Conservation (phyloP, 2,329 filamentous ascomycete genomes). For the Pyrenophora teres region DNA sequence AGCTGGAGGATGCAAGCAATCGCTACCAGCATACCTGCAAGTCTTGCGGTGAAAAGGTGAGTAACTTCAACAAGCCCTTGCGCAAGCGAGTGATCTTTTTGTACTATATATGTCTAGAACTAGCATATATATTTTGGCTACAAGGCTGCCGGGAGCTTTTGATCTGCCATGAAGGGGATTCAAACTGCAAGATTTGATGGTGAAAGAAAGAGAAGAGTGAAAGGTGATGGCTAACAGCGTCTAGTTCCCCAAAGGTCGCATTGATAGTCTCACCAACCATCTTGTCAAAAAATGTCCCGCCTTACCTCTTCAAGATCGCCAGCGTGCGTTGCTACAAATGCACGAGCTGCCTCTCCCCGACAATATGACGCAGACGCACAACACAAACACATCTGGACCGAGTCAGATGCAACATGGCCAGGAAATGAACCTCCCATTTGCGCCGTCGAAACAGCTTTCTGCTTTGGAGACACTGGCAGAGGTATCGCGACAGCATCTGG, state of each 20-base stretch:
- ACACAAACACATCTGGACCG: conserved; percentile 17
- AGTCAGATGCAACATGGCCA: conserved; percentile 33
- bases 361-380: conserved; percentile 34
- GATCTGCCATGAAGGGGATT: no score
- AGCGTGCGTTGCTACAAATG: conserved; percentile 73
- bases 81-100: no score
- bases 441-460: conserved; percentile 66
- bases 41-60: conserved; percentile 74
- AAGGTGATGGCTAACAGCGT: conserved; percentile 27
- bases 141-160: no score
- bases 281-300: conserved; percentile 86
- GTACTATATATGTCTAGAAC: no score
- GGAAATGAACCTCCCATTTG: conserved; percentile 50
- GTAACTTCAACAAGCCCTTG: conserved; percentile 11
- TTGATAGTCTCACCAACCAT: conserved; percentile 80
- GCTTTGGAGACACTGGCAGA: conserved; percentile 86
- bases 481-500: conserved; percentile 76
- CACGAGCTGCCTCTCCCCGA: conserved; percentile 65
- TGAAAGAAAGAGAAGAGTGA: conserved; percentile 12
- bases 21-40: conserved; percentile 92
- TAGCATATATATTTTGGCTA: no score
- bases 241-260: conserved; percentile 81
- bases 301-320: conserved; percentile 73
- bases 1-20: conserved; percentile 87
- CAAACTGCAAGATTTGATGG: conserved; percentile 5